These are phyloP conservation scores for Penicillium herquei DNA, from an alignment of 495 filamentous ascomycete species.

Conservation along the genomic window DNA sequence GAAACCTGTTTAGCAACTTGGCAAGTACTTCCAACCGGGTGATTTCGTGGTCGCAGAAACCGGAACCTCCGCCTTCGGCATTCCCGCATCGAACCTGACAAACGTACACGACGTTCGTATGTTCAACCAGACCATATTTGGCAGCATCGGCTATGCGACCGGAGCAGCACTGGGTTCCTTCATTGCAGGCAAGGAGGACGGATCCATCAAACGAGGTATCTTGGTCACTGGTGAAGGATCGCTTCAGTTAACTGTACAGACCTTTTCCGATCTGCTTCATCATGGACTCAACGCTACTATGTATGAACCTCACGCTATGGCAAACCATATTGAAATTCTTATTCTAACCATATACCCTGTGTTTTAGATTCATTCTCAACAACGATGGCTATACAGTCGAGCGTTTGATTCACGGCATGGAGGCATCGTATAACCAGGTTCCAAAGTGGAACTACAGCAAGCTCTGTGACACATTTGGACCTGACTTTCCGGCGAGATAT, in stretches of 20 bases:
- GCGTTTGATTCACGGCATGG: slow-evolving; percentile 67
- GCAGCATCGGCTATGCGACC: background rate
- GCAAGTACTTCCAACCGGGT: background rate
- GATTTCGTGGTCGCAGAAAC: background rate
- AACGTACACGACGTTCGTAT: too few relatives aligned
- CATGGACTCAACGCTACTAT: slow-evolving; percentile 59
- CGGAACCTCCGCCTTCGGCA: background rate
- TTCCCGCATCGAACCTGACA: too few relatives aligned
- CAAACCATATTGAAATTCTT: too few relatives aligned
- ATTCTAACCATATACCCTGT: too few relatives aligned
- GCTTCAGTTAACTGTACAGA: slow-evolving; percentile 74
- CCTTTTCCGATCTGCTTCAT: slow-evolving; percentile 70
- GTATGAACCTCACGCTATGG: too few relatives aligned
- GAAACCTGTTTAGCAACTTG: background rate
- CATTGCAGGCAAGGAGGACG: background rate
- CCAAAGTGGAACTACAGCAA: background rate
- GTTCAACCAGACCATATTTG: too few relatives aligned
- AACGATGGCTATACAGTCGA: slow-evolving; percentile 74
- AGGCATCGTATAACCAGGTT: slow-evolving; percentile 67
- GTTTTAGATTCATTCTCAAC: slow-evolving; percentile 47
- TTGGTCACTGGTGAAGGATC: slow-evolving; percentile 79
- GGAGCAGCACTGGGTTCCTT: background rate
- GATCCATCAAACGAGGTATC: slow-evolving; percentile 29
- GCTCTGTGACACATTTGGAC: too few relatives aligned
- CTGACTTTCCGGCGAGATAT: too few relatives aligned